These are phyloP conservation scores for Paramecium octaurelia DNA, from an alignment of 73 alveolate species.

Conservation along the genomic window DNA sequence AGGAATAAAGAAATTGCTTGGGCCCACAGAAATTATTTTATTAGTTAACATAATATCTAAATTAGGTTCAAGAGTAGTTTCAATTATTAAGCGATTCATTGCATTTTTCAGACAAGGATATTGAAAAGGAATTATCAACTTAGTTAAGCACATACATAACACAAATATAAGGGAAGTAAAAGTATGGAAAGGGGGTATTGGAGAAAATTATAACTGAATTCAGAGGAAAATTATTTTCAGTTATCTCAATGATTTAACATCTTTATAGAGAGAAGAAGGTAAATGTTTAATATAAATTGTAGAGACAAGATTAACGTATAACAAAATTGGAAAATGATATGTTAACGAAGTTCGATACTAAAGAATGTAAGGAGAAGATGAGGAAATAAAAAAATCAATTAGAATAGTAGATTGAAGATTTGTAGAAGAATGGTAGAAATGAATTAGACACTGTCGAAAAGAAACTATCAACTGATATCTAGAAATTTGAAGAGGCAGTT, in stretches of 20 bases:
- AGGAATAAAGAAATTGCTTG: constrained; percentile 33
- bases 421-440: not conserved
- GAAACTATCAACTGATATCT: constrained; percentile 7
- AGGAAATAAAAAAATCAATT: constrained; percentile 38
- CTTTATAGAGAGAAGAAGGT: constrained; percentile 42
- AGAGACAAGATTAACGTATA: constrained; percentile 48
- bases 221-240: constrained; percentile 48
- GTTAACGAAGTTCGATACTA: constrained; percentile 40
- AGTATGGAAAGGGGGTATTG: constrained; percentile 16
- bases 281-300: not conserved
- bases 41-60: not conserved
- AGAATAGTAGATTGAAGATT: constrained; percentile 42
- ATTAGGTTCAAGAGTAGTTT: constrained; percentile 15
- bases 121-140: constrained; percentile 44
- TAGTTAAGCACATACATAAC: constrained; percentile 3
- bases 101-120: constrained; percentile 30
- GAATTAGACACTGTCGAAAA: constrained; percentile 48
- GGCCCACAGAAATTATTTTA: not conserved
- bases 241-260: not conserved
- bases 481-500: constrained; percentile 53
- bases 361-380: constrained; percentile 52
- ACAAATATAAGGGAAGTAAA: constrained; percentile 4
- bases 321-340: constrained; percentile 56
- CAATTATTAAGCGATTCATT: constrained; percentile 21
- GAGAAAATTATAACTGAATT: constrained; percentile 43